Percentiles rank a stretch among this genome's conserved stretches.
Evolutionary conservation across 2,329 filamentous ascomycete species (phyloP).

Genomic region (Colletotrichum cordylinicola): DNA sequence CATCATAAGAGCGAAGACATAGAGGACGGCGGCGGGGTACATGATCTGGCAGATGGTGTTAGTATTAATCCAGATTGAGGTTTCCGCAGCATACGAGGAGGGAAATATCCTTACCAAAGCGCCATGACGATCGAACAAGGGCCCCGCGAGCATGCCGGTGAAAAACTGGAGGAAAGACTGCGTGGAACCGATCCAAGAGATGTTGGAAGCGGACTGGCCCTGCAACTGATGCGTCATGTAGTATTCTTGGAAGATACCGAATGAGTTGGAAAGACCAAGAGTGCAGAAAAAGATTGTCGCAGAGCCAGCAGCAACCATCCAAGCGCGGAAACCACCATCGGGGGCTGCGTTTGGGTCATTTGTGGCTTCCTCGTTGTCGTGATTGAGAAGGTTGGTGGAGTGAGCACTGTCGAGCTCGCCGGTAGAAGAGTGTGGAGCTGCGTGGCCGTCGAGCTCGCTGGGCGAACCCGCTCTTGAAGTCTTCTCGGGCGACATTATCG

Average conservation of each 20-base stretch:
- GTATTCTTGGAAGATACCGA: slow-evolving; percentile 41
- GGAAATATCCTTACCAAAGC: slow-evolving; percentile 30
- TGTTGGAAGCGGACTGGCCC: slow-evolving; percentile 29
- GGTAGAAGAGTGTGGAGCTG: background rate
- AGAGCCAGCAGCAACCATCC: slow-evolving; percentile 29
- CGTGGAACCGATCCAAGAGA: slow-evolving; percentile 43
- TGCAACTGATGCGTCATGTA: slow-evolving; percentile 32
- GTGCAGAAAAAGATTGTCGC: slow-evolving; percentile 33
- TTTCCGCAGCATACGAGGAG: background rate
- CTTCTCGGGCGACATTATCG: background rate
- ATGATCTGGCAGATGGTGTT: slow-evolving; percentile 29
- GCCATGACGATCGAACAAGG: slow-evolving; percentile 43
- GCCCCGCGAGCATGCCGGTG: slow-evolving; percentile 32
- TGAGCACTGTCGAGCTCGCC: background rate
- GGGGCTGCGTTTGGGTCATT: slow-evolving; percentile 10
- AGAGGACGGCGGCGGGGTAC: slow-evolving; percentile 23
- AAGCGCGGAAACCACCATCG: slow-evolving; percentile 32
- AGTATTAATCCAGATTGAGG: background rate
- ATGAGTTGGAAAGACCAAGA: slow-evolving; percentile 41
- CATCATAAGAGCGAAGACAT: slow-evolving; percentile 48
- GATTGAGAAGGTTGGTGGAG: background rate
- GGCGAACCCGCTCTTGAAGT: background rate
- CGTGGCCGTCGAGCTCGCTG: background rate
- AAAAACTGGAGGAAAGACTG: slow-evolving; percentile 33
- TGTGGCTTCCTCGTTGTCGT: background rate